Percentiles rank a stretch among this genome's conserved stretches.
Conservation (phyloP, 768 basidiomycete species). For the Boletus speciosus region DNA sequence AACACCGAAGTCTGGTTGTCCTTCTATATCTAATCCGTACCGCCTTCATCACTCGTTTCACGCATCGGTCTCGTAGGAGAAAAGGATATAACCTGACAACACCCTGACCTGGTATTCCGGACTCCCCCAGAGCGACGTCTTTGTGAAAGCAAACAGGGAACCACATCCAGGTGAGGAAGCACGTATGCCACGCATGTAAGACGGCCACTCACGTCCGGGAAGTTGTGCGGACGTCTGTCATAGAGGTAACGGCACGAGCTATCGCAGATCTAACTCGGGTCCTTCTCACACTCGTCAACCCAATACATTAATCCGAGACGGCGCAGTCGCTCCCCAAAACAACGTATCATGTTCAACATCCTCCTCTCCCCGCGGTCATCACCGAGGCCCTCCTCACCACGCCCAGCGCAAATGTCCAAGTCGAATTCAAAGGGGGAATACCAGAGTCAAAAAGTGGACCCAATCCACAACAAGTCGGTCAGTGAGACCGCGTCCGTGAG, state of each 20-base stretch:
- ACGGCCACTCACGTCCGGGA: neutral
- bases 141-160: neutral
- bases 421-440: neutral
- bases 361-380: neutral
- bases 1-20: neutral
- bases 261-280: neutral
- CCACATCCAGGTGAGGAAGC: constrained; percentile 7
- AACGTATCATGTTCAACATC: neutral
- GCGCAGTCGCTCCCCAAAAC: neutral
- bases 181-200: neutral
- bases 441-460: neutral
- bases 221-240: neutral
- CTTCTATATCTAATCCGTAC: neutral
- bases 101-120: neutral
- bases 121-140: neutral
- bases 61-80: neutral
- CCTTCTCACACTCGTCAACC: neutral
- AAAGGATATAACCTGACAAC: constrained; percentile 1
- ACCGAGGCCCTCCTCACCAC: neutral
- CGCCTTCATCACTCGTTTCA: neutral
- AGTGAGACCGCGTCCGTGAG: neutral
- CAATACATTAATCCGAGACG: neutral
- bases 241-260: neutral
- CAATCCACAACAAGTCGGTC: neutral
- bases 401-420: neutral